Percentiles rank a stretch among this genome's conserved stretches.
Conservation (phyloP, 2,329 filamentous ascomycete species). For the Thelonectria rubi region DNA sequence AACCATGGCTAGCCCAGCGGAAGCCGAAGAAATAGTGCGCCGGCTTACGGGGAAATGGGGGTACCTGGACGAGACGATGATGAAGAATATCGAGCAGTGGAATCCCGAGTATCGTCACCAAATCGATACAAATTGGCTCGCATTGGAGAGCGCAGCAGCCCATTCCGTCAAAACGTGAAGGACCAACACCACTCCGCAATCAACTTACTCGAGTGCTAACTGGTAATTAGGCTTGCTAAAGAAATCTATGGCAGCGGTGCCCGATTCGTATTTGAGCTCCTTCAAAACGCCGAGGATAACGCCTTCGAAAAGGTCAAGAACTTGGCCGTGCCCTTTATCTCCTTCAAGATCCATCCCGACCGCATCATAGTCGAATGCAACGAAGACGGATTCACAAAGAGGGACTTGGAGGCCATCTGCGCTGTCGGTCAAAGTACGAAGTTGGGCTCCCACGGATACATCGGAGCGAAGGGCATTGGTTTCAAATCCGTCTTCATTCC, state of each 20-base stretch:
- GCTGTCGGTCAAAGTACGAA: constrained; percentile 30
- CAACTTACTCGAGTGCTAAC: neutral
- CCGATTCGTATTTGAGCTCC: constrained; percentile 34
- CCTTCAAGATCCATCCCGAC: constrained; percentile 28
- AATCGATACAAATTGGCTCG: constrained; percentile 32
- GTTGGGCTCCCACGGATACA: constrained; percentile 26
- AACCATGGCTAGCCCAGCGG: constrained; percentile 25
- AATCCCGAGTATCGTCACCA: constrained; percentile 28
- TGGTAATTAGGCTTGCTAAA: constrained; percentile 23
- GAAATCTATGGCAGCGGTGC: constrained; percentile 33
- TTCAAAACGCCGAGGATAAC: constrained; percentile 35
- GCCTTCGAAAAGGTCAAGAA: constrained; percentile 6
- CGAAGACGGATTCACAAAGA: constrained; percentile 27
- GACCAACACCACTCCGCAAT: neutral
- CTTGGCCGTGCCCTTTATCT: constrained; percentile 4
- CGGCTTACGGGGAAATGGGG: constrained; percentile 25
- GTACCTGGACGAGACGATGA: constrained; percentile 27
- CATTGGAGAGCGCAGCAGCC: constrained; percentile 24
- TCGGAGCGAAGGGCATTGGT: constrained; percentile 31
- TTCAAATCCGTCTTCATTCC: constrained; percentile 34
- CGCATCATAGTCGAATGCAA: constrained; percentile 32
- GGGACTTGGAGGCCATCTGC: constrained; percentile 29
- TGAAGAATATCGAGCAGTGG: constrained; percentile 28
- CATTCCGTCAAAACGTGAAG: constrained; percentile 31
- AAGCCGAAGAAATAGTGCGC: constrained; percentile 27